Base-by-base conservation (phyloP, 2,329 filamentous ascomycete genomes). In the Aspergillus latus region DNA sequence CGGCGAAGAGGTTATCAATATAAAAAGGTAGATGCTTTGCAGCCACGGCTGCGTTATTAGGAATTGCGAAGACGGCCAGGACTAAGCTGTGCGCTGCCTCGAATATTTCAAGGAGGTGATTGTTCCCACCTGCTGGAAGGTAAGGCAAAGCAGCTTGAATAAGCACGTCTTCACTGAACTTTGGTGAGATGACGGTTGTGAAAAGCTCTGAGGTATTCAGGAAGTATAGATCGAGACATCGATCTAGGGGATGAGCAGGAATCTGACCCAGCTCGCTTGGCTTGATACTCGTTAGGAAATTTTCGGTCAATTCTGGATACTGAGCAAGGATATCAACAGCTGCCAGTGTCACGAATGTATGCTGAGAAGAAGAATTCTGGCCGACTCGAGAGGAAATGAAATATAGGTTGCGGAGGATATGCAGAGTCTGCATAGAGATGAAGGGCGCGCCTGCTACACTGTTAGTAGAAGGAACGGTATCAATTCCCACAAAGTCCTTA, bases 171-270 rank as follows among this genome's bases (percentile, higher is more conserved):
- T 94, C 89, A 65, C 86, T 90, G 2, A 84, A 81, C 3, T 81
- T 75, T 0, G 88, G 81, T 0, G 89, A 78, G 1, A 96, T 74
- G 2, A 84, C 77, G 7, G 92, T 78, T 0, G 90, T 87, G 58
- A 96, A 86, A 70, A 96, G 90, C 70, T 96, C 92, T 2, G 89
- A 87, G 0, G 88, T 84, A 68, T 95, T 94, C 60, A 97, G 82
- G 74, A 95, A 96, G 76, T 90, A 96, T 13, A 96, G 82, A 68
- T 94, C 89, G n/a, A 93, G 77, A 15, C 83, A 87, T 56, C 88
- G 82, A 63, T 90, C 84, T 1, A 91, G 77, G 4, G 88, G 85
- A 61, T 88, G 83, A 5, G 76, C 74, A 0, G 88, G 83, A 32
- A 88, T 84, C 39, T 78, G 73, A 40, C 82, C 80, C 15, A 81